Percentiles rank a stretch among this genome's conserved stretches.
These are phyloP conservation scores for Allium fistulosum DNA, from an alignment of 106 monocot species.

Conservation along the genomic window DNA sequence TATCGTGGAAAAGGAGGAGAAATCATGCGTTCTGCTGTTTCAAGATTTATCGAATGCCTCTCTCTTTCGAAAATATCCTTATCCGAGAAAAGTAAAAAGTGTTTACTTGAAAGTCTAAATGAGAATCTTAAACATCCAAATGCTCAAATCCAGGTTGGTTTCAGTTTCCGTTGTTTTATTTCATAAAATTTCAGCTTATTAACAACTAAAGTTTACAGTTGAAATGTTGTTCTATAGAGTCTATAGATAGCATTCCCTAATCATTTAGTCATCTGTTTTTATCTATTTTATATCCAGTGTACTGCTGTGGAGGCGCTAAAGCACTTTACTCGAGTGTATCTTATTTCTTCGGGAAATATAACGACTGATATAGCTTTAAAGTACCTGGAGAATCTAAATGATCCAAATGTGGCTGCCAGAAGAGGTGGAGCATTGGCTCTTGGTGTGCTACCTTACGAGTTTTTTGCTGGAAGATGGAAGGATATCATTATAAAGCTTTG, in stretches of 20 bases:
- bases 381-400: conserved; percentile 68
- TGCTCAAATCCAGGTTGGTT: conserved; percentile 83
- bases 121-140: conserved; percentile 97
- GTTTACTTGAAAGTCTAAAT: conserved; percentile 77
- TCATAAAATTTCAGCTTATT: neutral
- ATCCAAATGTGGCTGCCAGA: conserved; percentile 94
- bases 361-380: conserved; percentile 34
- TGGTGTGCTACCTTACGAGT: conserved; percentile 68
- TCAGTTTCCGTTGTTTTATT: neutral
- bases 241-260: no score
- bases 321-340: conserved; percentile 65
- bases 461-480: conserved; percentile 52
- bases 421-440: conserved; percentile 90
- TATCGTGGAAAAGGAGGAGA: conserved; percentile 99
- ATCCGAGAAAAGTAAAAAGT: conserved; percentile 49
- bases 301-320: conserved; percentile 83
- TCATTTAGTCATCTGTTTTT: conserved; percentile 1
- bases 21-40: conserved; percentile 93
- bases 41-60: conserved; percentile 79
- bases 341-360: conserved; percentile 34
- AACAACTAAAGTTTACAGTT: no score
- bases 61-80: conserved; percentile 53
- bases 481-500: conserved; percentile 52
- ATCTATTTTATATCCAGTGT: conserved; percentile 28
- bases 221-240: no score